Percentiles rank a stretch among this genome's conserved stretches.
Conservation (phyloP, 2,329 filamentous ascomycete species). For the Malbranchea zuffiana region DNA sequence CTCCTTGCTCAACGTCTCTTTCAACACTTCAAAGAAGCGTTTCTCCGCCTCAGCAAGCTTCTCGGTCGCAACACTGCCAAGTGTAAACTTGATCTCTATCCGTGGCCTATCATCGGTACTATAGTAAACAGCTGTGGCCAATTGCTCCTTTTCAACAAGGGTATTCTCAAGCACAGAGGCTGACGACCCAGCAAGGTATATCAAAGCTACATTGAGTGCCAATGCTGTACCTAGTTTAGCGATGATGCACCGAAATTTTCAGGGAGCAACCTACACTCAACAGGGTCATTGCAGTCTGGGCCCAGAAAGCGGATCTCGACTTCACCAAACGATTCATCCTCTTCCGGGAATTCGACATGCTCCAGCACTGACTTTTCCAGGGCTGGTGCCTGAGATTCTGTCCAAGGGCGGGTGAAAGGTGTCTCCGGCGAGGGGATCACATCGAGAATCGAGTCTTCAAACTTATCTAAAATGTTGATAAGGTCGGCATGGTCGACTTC, state of each 20-base stretch:
- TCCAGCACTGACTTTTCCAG: conserved; percentile 63
- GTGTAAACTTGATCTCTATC: conserved; percentile 72
- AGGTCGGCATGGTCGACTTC: conserved; percentile 77
- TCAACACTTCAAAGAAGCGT: conserved; percentile 71
- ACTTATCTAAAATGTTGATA: conserved; percentile 69
- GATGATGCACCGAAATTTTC: conserved; percentile 6
- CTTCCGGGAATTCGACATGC: conserved; percentile 84
- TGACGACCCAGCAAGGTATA: conserved; percentile 86
- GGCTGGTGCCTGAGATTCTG: conserved; percentile 70
- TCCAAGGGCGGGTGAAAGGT: conserved; percentile 80
- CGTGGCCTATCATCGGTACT: conserved; percentile 70
- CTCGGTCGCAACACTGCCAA: conserved; percentile 76
- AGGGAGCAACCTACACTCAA: conserved; percentile 38
- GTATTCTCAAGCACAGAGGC: conserved; percentile 85
- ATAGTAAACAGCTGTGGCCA: conserved; percentile 75
- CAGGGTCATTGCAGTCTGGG: conserved; percentile 61
- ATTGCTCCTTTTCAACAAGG: conserved; percentile 83
- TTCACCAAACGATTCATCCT: conserved; percentile 88
- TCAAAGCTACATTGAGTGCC: conserved; percentile 67
- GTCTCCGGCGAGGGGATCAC: conserved; percentile 64
- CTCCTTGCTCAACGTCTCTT: conserved; percentile 63
- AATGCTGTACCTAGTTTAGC: conserved; percentile 28
- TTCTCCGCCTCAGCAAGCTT: conserved; percentile 76
- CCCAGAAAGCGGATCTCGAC: conserved; percentile 79
- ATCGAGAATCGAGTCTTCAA: conserved; percentile 76